phyloP scores from a whole-genome alignment of 1,139 yeast genomes.

The Candida labiduridarum region DNA sequence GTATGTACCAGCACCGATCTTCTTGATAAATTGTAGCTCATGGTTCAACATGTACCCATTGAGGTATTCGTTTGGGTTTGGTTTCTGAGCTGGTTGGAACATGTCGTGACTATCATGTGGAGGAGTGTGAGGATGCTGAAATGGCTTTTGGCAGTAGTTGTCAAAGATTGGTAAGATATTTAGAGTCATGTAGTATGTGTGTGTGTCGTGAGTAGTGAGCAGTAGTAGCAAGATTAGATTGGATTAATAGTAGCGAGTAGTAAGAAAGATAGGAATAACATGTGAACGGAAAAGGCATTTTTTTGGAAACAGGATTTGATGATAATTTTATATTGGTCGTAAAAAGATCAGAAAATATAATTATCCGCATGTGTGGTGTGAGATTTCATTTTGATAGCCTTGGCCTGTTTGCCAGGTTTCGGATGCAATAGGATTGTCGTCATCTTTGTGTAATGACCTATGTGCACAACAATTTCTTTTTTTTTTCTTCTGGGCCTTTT shows the following conservation, averaged over 20 bases:
- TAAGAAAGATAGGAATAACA: neutral
- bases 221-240: neutral
- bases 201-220: neutral
- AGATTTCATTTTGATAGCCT: neutral
- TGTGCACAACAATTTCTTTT: neutral
- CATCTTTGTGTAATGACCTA: neutral
- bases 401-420: neutral
- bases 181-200: slow-evolving; percentile 18
- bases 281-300: neutral
- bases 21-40: slow-evolving; percentile 39
- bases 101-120: slow-evolving; percentile 5
- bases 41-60: slow-evolving; percentile 26
- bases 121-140: slow-evolving; percentile 1
- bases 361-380: slow-evolving; percentile 5
- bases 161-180: slow-evolving; percentile 20
- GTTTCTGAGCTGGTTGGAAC: slow-evolving; percentile 10
- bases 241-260: neutral
- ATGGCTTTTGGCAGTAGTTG: slow-evolving; percentile 8
- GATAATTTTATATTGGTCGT: slow-evolving; percentile 5
- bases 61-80: slow-evolving; percentile 20
- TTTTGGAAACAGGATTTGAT: slow-evolving; percentile 2
- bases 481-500: neutral
- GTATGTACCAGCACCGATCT: slow-evolving; percentile 88
- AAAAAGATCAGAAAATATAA: slow-evolving; percentile 1
- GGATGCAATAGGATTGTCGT: slow-evolving; percentile 1